Conservation (phyloP, 805 yeast species). For the Starmerella roubikii region DNA sequence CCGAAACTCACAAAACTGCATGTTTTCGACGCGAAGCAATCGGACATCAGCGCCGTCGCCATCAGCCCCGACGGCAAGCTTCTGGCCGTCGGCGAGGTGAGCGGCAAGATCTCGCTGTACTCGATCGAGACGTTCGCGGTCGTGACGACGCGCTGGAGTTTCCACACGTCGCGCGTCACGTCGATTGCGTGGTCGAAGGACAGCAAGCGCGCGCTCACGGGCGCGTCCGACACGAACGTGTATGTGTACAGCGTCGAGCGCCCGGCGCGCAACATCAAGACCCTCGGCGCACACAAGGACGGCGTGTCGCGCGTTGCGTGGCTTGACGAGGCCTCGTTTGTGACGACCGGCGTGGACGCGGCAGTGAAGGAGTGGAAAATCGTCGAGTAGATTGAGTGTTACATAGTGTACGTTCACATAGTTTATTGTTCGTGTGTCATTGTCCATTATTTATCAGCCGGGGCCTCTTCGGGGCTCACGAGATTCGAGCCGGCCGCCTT, state of each 20-base stretch:
- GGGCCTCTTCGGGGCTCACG: too few relatives aligned
- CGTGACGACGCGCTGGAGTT: slow-evolving; percentile 82
- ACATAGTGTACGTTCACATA: not conserved
- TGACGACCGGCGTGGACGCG: slow-evolving; percentile 72
- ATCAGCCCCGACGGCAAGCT: slow-evolving; percentile 57
- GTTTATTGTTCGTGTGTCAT: not conserved
- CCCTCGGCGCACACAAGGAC: slow-evolving; percentile 70
- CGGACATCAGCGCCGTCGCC: slow-evolving; percentile 48
- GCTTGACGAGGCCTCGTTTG: slow-evolving; percentile 37
- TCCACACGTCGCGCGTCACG: slow-evolving; percentile 74
- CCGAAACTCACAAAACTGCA: slow-evolving; percentile 24
- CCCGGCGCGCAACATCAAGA: slow-evolving; percentile 66
- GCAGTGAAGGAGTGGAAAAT: slow-evolving; percentile 57
- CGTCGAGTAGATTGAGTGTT: not conserved
- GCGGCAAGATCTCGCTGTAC: slow-evolving; percentile 76
- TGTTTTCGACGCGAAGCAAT: slow-evolving; percentile 37
- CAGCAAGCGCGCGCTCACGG: slow-evolving; percentile 59
- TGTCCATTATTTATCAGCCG: not conserved
- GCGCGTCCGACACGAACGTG: slow-evolving; percentile 71
- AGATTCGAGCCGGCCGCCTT: not conserved
- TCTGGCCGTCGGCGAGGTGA: slow-evolving; percentile 73
- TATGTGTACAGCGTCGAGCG: slow-evolving; percentile 64
- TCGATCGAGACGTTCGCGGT: slow-evolving; percentile 36
- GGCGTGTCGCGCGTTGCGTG: slow-evolving; percentile 71
- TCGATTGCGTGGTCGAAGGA: slow-evolving; percentile 69